Base-by-base conservation (phyloP, 2,329 filamentous ascomycete species). In the Neophaeococcomyces mojaviensis region DNA sequence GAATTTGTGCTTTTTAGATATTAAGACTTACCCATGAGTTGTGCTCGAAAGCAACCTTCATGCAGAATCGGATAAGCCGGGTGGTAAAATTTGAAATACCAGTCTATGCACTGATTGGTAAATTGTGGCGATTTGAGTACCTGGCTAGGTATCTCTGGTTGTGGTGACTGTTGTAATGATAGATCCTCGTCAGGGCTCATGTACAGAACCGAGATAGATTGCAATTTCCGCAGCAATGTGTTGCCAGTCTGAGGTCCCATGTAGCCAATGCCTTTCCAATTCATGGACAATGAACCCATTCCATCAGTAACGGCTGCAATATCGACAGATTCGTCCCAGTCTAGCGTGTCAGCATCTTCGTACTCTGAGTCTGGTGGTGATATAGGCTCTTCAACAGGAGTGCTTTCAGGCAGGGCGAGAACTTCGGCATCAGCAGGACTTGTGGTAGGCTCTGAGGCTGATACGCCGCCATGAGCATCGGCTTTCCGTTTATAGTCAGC, bases 41-140 rank as follows among this genome's bases (percentile, higher is more conserved):
- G 61, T 46, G 67, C 64, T 18, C 67, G 66, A 51, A 70, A 70
- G 9, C 62, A 58, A 49, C 67, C 62, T 18, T 38, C 35, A 20
- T 38, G 35, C 4, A 38, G 19, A 22, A 38, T 38, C 15, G 35
- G 35, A 38, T 38, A 38, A 12, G 35, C 35, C 6, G 15, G 13
- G 13, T 38, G 35, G 22, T 38, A 38, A 22, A 18, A 38, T 20
- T 19, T n/a, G 19, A 38, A 38, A 38, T 38, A 38, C 35, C 35
- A 44, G 35, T 44, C 40, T 20, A 44, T 16, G 26, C 40, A 44
- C 24, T 44, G 40, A 18, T 15, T 35, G 16, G 26, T 19, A 19
- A 44, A 44, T 8, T 26, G 18, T 22, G 40, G 26, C 15, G 40
- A 44, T 22, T 34, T 31, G 40, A 44, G 28, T 13, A 44, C 31